Evolutionary conservation across 129 eudicot genomes (phyloP).

Genomic region (Chrysanthemum lavandulifolium): DNA sequence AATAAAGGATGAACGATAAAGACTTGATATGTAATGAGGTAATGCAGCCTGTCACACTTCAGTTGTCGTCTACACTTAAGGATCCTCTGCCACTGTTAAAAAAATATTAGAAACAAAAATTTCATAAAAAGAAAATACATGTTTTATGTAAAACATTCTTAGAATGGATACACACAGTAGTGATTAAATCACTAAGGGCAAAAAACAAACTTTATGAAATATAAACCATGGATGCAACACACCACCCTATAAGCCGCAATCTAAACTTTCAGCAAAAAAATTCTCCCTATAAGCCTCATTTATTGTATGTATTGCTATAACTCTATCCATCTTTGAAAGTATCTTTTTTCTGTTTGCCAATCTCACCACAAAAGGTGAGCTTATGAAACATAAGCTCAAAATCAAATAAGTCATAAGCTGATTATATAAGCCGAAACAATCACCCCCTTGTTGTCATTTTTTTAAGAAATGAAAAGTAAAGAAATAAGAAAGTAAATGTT

Average conservation of each 20-base stretch:
- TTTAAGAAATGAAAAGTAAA: too few species aligned
- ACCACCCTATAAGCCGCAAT: background rate
- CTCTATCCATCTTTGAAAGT: too few species aligned
- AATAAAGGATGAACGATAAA: constrained; percentile 11
- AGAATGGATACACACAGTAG: background rate
- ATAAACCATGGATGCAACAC: background rate
- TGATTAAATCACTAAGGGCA: background rate
- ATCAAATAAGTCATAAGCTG: too few species aligned
- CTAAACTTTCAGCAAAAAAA: background rate
- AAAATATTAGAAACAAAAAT: background rate
- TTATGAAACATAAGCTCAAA: too few species aligned
- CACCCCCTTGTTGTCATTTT: too few species aligned
- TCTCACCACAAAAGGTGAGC: too few species aligned
- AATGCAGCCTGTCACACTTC: constrained; percentile 1
- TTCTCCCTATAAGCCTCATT: too few species aligned
- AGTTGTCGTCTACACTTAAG: constrained; percentile 14
- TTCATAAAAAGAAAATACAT: background rate
- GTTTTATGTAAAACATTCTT: background rate
- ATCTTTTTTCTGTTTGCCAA: too few species aligned
- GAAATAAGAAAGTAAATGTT: too few species aligned
- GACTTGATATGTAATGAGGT: constrained; percentile 5
- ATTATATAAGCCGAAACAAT: too few species aligned
- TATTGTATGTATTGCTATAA: too few species aligned
- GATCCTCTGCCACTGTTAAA: constrained; percentile 20
- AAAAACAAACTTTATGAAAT: background rate